These are phyloP conservation scores for Hymenoscyphus albidus DNA, from an alignment of 2,329 filamentous ascomycete genomes.

Conservation along the genomic window DNA sequence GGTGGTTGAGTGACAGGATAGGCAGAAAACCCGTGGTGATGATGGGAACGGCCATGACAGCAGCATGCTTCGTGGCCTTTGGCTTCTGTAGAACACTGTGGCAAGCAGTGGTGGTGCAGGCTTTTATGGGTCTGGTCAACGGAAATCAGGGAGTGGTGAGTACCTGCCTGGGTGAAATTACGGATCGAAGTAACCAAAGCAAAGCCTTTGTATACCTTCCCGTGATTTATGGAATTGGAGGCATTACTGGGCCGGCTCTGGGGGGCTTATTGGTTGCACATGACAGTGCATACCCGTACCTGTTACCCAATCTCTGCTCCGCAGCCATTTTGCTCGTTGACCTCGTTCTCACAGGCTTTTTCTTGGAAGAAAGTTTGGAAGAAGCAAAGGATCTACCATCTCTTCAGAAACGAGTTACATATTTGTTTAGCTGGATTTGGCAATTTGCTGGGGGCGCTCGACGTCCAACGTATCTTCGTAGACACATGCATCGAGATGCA, in stretches of 20 bases:
- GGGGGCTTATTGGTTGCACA: slow-evolving; percentile 75
- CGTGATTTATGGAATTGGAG: slow-evolving; percentile 91
- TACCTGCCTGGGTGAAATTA: slow-evolving; percentile 91
- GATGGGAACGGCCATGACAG: slow-evolving; percentile 76
- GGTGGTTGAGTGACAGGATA: slow-evolving; percentile 73
- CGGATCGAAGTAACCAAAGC: slow-evolving; percentile 91
- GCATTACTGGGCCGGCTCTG: slow-evolving; percentile 88
- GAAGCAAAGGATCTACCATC: slow-evolving; percentile 59
- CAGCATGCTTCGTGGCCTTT: slow-evolving; percentile 77
- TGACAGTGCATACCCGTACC: slow-evolving; percentile 68
- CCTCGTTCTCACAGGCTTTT: slow-evolving; percentile 69
- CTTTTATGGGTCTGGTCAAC: slow-evolving; percentile 87
- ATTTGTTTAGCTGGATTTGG: slow-evolving; percentile 65
- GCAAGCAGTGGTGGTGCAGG: slow-evolving; percentile 83
- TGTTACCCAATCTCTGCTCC: slow-evolving; percentile 77
- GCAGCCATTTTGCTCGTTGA: slow-evolving; percentile 69
- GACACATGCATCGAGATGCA: slow-evolving; percentile 31
- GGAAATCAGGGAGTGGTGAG: slow-evolving; percentile 93
- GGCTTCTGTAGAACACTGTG: slow-evolving; percentile 79
- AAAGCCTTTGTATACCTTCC: slow-evolving; percentile 90
- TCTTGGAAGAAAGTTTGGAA: slow-evolving; percentile 82
- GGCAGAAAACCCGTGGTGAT: slow-evolving; percentile 81
- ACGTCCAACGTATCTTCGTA: slow-evolving; percentile 56
- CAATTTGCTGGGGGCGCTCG: slow-evolving; percentile 57
- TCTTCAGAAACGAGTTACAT: slow-evolving; percentile 52